Percentiles rank a stretch among this genome's conserved stretches.
These are phyloP conservation scores for Xylaria sp. DNA, from an alignment of 2,329 filamentous ascomycete genomes.

Conservation along the genomic window DNA sequence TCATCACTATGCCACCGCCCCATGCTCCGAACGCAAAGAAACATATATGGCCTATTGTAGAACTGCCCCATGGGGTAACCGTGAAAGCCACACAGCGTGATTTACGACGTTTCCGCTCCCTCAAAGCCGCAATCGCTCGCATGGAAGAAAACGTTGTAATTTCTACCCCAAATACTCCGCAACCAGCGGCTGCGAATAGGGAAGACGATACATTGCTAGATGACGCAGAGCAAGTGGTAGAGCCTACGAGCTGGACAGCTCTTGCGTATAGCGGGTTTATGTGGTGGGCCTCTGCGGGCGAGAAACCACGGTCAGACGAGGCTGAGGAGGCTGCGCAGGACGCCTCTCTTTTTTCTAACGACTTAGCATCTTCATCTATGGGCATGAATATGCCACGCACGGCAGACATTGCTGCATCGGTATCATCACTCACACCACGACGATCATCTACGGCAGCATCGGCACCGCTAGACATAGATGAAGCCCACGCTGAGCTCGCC, in stretches of 20 bases:
- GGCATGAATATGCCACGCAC: conserved; percentile 47
- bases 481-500: conserved; percentile 70
- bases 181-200: conserved; percentile 31
- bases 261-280: conserved; percentile 85
- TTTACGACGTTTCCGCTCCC: conserved; percentile 77
- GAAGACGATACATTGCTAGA: conserved; percentile 40
- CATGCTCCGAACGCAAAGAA: conserved; percentile 66
- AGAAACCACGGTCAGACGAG: conserved; percentile 71
- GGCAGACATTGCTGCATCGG: conserved; percentile 55
- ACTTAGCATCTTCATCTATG: conserved; percentile 52
- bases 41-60: conserved; percentile 80
- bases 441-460: conserved; percentile 43
- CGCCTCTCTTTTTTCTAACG: conserved; percentile 62
- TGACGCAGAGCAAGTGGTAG: conserved; percentile 58
- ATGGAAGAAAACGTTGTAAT: conserved; percentile 47
- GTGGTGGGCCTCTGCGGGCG: conserved; percentile 89
- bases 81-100: conserved; percentile 92
- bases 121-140: conserved; percentile 71
- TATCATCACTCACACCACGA: conserved; percentile 56
- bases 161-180: conserved; percentile 40
- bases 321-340: conserved; percentile 68
- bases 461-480: conserved; percentile 50
- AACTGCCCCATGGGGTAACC: conserved; percentile 69
- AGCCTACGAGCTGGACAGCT: conserved; percentile 74
- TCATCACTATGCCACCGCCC: conserved; percentile 80